A percentile compares a stretch with the other conserved stretches of the same genome.
phyloP scores from a whole-genome alignment of 441 rosid species.

The Pelargonium citronellum region DNA sequence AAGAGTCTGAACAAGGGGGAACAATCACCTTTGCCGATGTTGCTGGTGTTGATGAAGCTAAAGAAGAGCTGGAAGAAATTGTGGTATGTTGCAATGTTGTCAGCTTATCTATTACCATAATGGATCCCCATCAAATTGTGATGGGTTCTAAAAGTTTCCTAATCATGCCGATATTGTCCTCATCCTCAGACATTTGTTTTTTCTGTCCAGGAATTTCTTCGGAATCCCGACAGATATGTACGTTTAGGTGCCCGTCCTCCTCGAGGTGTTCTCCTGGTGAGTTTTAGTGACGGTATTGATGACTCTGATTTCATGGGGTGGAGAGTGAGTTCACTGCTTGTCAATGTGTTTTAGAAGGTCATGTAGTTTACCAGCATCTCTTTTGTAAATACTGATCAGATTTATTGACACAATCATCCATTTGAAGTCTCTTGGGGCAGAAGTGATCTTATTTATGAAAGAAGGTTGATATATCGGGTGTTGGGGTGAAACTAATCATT shows the following conservation, averaged over 20 bases:
- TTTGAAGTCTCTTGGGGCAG: not conserved
- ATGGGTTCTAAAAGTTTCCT: slow-evolving; percentile 15
- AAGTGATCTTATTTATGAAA: not conserved
- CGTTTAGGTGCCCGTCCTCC: slow-evolving; percentile 98
- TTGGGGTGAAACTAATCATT: not conserved
- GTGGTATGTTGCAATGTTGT: slow-evolving; percentile 48
- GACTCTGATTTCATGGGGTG: not conserved
- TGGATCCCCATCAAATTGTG: slow-evolving; percentile 14
- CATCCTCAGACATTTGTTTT: slow-evolving; percentile 12
- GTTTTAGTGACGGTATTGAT: slow-evolving; percentile 20
- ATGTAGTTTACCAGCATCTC: not conserved
- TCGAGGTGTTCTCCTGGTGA: slow-evolving; percentile 92
- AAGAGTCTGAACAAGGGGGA: slow-evolving; percentile 69
- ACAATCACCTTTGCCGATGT: slow-evolving; percentile 87
- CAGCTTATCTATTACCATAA: not conserved
- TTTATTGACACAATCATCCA: not conserved
- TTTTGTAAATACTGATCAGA: not conserved
- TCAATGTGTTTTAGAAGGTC: not conserved
- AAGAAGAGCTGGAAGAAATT: slow-evolving; percentile 96
- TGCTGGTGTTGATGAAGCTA: slow-evolving; percentile 98
- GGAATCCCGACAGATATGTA: slow-evolving; percentile 77
- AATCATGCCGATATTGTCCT: slow-evolving; percentile 13
- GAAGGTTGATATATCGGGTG: not conserved
- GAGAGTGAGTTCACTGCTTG: not conserved
- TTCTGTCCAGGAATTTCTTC: slow-evolving; percentile 77